Conservation (phyloP, 345 rosid species). For the Trapa bicornis region DNA sequence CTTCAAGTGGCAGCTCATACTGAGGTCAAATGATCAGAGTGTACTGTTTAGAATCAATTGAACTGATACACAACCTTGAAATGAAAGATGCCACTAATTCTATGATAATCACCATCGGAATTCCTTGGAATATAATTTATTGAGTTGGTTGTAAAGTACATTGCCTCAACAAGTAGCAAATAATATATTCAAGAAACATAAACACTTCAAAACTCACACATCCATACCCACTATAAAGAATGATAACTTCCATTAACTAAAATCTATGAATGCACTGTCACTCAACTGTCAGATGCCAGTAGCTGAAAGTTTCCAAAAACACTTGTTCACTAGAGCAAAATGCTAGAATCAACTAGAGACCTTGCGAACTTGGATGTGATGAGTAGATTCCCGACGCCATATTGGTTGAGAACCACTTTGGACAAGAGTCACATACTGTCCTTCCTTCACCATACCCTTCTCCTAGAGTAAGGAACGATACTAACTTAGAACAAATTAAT, state of each 20-base stretch:
- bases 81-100: background rate
- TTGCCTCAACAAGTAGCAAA: background rate
- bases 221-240: background rate
- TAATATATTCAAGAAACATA: background rate
- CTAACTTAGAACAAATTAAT: background rate
- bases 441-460: conserved; percentile 52
- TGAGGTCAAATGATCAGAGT: background rate
- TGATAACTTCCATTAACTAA: background rate
- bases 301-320: background rate
- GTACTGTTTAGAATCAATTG: background rate
- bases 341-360: conserved; percentile 35
- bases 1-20: background rate
- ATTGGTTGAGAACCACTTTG: conserved; percentile 94
- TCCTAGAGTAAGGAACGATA: conserved; percentile 26
- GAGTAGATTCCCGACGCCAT: conserved; percentile 90
- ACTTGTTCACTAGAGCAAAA: background rate
- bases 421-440: conserved; percentile 69
- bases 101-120: background rate
- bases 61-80: background rate
- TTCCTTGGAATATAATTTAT: background rate
- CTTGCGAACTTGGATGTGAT: conserved; percentile 88
- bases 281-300: background rate
- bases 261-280: background rate
- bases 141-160: background rate
- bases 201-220: background rate